phyloP scores from a whole-genome alignment of 2,329 filamentous ascomycete species.

The Fonsecaea pugnacius region DNA sequence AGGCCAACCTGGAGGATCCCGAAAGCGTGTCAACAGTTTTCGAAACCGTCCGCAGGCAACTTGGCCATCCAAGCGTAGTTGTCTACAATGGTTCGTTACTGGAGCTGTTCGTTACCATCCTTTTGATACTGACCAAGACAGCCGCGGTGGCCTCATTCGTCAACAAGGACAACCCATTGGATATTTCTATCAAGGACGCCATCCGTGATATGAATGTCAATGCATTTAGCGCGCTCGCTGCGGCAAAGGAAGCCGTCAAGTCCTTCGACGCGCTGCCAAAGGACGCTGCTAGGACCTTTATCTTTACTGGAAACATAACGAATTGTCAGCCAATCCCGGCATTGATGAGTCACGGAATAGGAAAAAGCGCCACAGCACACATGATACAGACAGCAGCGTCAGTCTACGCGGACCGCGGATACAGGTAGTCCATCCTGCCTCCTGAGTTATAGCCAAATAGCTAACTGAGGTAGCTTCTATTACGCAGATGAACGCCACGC shows the following conservation, averaged over 20 bases:
- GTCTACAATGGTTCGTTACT: conserved; percentile 40
- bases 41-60: conserved; percentile 42
- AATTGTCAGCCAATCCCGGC: conserved; percentile 42
- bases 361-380: conserved; percentile 49
- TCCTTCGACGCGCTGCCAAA: conserved; percentile 44
- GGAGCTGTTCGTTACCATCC: not conserved
- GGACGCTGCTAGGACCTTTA: conserved; percentile 33
- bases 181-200: conserved; percentile 38
- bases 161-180: conserved; percentile 39
- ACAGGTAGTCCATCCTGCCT: conserved; percentile 36
- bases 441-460: not conserved
- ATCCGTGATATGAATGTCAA: conserved; percentile 42
- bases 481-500: conserved; percentile 57
- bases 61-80: conserved; percentile 39
- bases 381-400: conserved; percentile 40
- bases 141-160: not conserved
- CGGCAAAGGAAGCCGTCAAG: conserved; percentile 45
- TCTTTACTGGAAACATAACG: conserved; percentile 47
- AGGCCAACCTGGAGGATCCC: conserved; percentile 43
- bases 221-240: conserved; percentile 45
- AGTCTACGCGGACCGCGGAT: conserved; percentile 41
- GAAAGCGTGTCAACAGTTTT: conserved; percentile 45
- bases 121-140: conserved; percentile 16
- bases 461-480: conserved; percentile 49
- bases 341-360: conserved; percentile 44